phyloP scores from a whole-genome alignment of 1,284 basidiomycete species.

The Chiua sp. region DNA sequence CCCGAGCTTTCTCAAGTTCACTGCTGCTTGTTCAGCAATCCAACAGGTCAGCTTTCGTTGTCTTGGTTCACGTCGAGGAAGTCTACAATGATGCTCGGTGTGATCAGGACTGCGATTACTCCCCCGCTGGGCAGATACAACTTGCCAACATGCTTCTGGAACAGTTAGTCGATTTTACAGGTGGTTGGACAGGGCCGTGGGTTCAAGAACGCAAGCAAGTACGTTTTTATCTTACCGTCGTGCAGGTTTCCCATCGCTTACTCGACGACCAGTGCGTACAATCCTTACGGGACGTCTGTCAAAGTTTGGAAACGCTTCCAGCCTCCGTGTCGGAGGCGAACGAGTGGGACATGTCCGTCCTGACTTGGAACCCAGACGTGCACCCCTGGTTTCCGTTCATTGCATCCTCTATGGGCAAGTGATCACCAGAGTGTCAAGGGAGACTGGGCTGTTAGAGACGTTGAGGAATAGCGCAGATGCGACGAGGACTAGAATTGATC shows the following conservation, averaged over 20 bases:
- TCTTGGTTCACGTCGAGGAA: not conserved
- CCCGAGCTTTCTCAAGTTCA: conserved; percentile 52
- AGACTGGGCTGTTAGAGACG: not conserved
- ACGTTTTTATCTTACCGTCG: not conserved
- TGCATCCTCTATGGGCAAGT: not conserved
- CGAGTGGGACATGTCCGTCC: conserved; percentile 34
- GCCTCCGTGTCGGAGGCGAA: conserved; percentile 28
- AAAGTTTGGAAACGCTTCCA: conserved; percentile 38
- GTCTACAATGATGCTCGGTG: not conserved
- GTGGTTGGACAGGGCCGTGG: conserved; percentile 45
- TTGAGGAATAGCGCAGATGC: not conserved
- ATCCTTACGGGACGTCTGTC: conserved; percentile 33
- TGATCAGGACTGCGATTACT: conserved; percentile 39
- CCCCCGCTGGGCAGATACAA: conserved; percentile 43
- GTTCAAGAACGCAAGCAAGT: conserved; percentile 41
- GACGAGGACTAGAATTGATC: not conserved
- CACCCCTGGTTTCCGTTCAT: conserved; percentile 52
- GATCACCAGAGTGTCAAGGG: not conserved
- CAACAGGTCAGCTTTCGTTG: conserved; percentile 35
- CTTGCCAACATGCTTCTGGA: conserved; percentile 46
- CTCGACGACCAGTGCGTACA: conserved; percentile 30
- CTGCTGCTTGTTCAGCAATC: conserved; percentile 40
- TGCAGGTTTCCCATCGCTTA: not conserved
- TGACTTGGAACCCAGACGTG: conserved; percentile 47
- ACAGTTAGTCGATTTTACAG: conserved; percentile 33